Base-by-base conservation (phyloP, 177 flowering plant genomes). In the Vitis hybrid region DNA sequence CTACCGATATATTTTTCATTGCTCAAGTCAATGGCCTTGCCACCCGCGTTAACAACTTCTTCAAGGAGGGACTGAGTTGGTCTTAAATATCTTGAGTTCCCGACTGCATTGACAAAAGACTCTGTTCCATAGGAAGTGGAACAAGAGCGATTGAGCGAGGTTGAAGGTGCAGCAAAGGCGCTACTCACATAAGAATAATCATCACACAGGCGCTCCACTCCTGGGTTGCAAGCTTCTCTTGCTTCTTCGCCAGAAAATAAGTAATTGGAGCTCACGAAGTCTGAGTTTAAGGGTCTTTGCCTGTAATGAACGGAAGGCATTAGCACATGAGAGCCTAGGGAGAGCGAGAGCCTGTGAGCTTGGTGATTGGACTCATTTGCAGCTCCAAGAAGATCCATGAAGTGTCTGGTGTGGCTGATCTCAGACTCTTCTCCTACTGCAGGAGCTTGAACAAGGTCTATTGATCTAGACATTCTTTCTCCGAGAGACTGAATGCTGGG, bases 51-150 rank as follows among this genome's bases (percentile, higher is more conserved):
- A 61, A 85, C 91, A 59, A 79, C 69, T 79, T 93, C 95, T 62
- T 86, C 84, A 15, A 93, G 86, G 62, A 93, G 84, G 24, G 80
- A 79, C 71, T 86, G 93, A 60, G 84, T 78, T 55, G 97, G 84
- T 73, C 77, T 87, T n/a, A 91, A 72, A 70, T 79, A 93, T 61
- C 79, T 82, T 3, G 97, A 92, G 60, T 78, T 77, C 75, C 78
- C 73, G 52, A 85, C 32, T 55, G 63, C 65, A 49, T 62, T 2
- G 2, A 66, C 70, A 46, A 77, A 77, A 17, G 84, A 72, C 64
- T 78, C 84, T 21, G 67, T 6, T 63, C 77, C 87, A 62, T 70
- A 74, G 13, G 79, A 74, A 59, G 72, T 69, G 14, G 82, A 79
- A 48, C 73, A 66, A 48, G 77, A 67, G 21, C 78, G 77, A 58